Evolutionary conservation across 1,284 basidiomycete species (phyloP).

Genomic region (Trametes hirsuta): DNA sequence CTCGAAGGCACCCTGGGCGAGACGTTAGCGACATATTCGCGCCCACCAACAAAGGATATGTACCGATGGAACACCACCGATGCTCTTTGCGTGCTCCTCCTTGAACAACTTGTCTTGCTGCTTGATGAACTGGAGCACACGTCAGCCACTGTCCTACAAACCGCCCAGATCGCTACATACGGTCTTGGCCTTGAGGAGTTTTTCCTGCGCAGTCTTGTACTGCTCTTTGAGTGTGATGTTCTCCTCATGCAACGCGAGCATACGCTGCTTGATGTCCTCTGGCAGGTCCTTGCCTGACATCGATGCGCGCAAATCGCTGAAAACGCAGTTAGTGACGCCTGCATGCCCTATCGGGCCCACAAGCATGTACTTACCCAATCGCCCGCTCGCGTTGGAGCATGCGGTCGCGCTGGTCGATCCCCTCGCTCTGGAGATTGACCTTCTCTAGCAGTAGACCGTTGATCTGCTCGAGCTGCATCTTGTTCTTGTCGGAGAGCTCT

Average conservation of each 20-base stretch:
- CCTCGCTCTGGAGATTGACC: slow-evolving; percentile 85
- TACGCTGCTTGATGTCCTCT: slow-evolving; percentile 76
- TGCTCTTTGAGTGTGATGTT: slow-evolving; percentile 74
- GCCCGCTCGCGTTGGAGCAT: slow-evolving; percentile 83
- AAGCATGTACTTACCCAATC: slow-evolving; percentile 59
- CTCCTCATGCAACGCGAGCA: slow-evolving; percentile 81
- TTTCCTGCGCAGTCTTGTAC: slow-evolving; percentile 74
- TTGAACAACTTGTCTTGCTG: slow-evolving; percentile 89
- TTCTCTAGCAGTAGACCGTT: slow-evolving; percentile 89
- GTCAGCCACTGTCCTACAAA: neutral
- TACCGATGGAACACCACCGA: slow-evolving; percentile 34
- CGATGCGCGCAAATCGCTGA: slow-evolving; percentile 73
- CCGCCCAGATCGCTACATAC: slow-evolving; percentile 42
- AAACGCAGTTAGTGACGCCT: no score
- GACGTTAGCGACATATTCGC: neutral
- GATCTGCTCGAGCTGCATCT: slow-evolving; percentile 91
- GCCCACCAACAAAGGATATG: slow-evolving; percentile 13
- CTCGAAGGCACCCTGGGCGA: slow-evolving; percentile 58
- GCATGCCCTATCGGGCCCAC: no score
- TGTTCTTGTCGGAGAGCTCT: slow-evolving; percentile 81
- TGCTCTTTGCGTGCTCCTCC: slow-evolving; percentile 65
- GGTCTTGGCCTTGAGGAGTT: slow-evolving; percentile 79
- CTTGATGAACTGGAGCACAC: slow-evolving; percentile 78
- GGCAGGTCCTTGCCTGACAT: slow-evolving; percentile 77
- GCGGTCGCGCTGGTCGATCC: slow-evolving; percentile 82